These are phyloP conservation scores for Alternaria ethzedia DNA, from an alignment of 2,329 filamentous ascomycete species.

Conservation along the genomic window DNA sequence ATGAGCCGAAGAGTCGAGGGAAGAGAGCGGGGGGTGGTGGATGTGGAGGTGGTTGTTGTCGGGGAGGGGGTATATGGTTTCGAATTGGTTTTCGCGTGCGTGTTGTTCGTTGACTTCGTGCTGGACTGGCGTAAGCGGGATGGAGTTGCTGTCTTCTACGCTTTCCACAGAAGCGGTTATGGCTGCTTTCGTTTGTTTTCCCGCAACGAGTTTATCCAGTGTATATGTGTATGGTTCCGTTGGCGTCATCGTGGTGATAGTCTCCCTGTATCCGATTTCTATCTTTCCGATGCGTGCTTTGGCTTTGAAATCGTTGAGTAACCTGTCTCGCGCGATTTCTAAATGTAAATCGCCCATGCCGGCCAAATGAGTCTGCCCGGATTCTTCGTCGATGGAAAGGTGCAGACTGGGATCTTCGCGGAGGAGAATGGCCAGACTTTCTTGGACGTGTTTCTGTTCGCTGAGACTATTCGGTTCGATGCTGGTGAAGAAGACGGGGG, in stretches of 20 bases:
- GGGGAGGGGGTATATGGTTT: slow-evolving; percentile 36
- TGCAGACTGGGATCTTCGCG: slow-evolving; percentile 92
- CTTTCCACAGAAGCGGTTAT: slow-evolving; percentile 74
- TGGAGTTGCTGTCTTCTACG: slow-evolving; percentile 48
- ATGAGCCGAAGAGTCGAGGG: slow-evolving; percentile 40
- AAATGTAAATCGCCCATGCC: slow-evolving; percentile 97
- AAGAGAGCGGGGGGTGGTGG: slow-evolving; percentile 58
- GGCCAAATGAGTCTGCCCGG: slow-evolving; percentile 88
- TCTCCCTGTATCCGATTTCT: slow-evolving; percentile 94
- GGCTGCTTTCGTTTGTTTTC: slow-evolving; percentile 77
- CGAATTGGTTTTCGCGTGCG: slow-evolving; percentile 35
- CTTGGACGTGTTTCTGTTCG: slow-evolving; percentile 80
- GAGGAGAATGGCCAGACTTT: slow-evolving; percentile 77
- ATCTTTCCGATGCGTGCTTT: slow-evolving; percentile 87
- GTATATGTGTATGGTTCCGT: slow-evolving; percentile 65
- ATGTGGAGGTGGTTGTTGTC: slow-evolving; percentile 76
- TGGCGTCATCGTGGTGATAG: slow-evolving; percentile 60
- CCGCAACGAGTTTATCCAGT: slow-evolving; percentile 81
- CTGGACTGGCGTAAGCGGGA: slow-evolving; percentile 27
- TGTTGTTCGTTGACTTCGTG: slow-evolving; percentile 22
- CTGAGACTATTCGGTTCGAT: slow-evolving; percentile 80
- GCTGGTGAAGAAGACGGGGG: slow-evolving; percentile 95
- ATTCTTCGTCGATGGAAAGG: slow-evolving; percentile 84
- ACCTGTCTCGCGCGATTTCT: slow-evolving; percentile 86
- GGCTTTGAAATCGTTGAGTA: slow-evolving; percentile 87